These are phyloP conservation scores for Kingdonia uniflora DNA, from an alignment of 164 flowering plant genomes.

Conservation along the genomic window DNA sequence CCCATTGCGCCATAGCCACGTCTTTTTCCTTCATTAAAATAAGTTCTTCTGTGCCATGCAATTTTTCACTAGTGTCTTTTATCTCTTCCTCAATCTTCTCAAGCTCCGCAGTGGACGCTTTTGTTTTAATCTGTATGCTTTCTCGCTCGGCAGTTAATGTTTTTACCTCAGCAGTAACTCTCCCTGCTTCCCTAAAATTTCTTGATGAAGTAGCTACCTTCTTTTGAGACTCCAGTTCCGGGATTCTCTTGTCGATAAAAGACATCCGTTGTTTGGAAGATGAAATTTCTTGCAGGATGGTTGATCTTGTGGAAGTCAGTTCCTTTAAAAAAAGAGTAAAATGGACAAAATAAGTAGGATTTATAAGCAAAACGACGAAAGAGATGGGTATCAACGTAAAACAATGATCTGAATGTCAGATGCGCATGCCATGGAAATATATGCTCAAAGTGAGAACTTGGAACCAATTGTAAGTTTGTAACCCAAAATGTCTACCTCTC, in stretches of 20 bases:
- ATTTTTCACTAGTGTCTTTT: slow-evolving; percentile 25
- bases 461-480: too few relatives aligned
- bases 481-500: too few relatives aligned
- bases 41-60: slow-evolving; percentile 44
- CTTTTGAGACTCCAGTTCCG: slow-evolving; percentile 77
- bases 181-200: slow-evolving; percentile 83
- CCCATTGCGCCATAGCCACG: slow-evolving; percentile 48
- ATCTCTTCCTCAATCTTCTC: slow-evolving; percentile 44
- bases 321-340: slow-evolving; percentile 37
- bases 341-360: background rate
- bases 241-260: slow-evolving; percentile 64
- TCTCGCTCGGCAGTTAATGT: slow-evolving; percentile 49
- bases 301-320: slow-evolving; percentile 55
- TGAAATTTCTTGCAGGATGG: slow-evolving; percentile 58
- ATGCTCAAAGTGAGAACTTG: too few relatives aligned
- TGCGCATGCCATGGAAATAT: too few relatives aligned
- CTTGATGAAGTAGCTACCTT: slow-evolving; percentile 75
- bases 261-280: slow-evolving; percentile 51
- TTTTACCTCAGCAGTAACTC: slow-evolving; percentile 70
- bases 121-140: slow-evolving; percentile 31
- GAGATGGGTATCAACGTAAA: background rate
- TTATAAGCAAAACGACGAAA: background rate
- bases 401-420: too few relatives aligned
- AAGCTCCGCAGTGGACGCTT: slow-evolving; percentile 28
- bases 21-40: slow-evolving; percentile 52